Base-by-base conservation (phyloP, 2,329 filamentous ascomycete genomes). In the Colletotrichum sp. region DNA sequence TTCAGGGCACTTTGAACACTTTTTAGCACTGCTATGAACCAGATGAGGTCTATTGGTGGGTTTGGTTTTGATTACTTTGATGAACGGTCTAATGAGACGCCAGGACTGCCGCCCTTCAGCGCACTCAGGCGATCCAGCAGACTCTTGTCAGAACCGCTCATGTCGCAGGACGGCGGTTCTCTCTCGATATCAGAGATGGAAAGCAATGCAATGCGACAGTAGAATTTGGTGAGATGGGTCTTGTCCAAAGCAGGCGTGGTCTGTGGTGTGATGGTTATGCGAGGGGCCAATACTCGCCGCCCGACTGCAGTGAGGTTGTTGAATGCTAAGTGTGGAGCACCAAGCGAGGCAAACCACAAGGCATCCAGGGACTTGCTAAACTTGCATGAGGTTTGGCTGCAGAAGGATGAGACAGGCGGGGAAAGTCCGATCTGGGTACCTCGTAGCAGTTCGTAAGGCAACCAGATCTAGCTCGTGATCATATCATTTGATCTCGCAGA, bases 121-220 rank as follows among this genome's bases (percentile, higher is more conserved):
- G 90, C 90, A 68, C 90, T 90, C 34, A 92, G 85, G 34, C 90
- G 88, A 72, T 90, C 88, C 26, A 92, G 83, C 28, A 92, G 83
- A 24, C 87, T 87, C 76, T 84, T 86, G 78, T 91, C 89, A 34
- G 66, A 28, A 21, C 66, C 39, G 52, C 57, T 62, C 74, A 76
- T 76, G 18, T 26, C 16, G 26, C 34, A 44, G 49, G 32, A n/a
- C 6, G 34, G 12, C 32, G 16, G n/a, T 32, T 26, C 4, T 36
- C 21, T 74, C 26, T 4, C 4, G 24, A 15, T 36, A 5, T 2
- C 28, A 15, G 44, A 36, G 18, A 34, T 34, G 32, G 1, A 30
- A 59, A 44, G 44, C 6, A 30, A 59, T 26, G 36, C 13, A 7
- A 16, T 12, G 21, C 26, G 60, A 21, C 62, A 21, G 8, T 32